Conservation (phyloP, 1,139 yeast genomes). For the Suhomyces maxii region DNA sequence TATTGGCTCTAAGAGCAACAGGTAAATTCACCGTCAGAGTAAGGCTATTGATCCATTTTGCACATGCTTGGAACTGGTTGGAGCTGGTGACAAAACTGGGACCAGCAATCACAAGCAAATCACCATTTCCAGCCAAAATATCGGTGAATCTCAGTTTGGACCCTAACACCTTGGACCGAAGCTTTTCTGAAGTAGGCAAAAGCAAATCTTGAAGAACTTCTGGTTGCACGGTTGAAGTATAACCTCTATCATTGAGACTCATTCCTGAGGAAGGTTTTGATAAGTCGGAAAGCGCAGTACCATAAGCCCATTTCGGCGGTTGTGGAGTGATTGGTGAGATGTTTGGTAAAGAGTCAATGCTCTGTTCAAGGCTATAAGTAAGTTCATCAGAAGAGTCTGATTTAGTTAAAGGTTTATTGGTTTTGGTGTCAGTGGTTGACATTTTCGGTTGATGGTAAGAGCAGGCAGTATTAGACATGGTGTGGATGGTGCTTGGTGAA, state of each 20-base stretch:
- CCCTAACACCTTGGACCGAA: conserved; percentile 28
- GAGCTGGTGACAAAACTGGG: conserved; percentile 33
- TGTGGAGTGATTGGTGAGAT: neutral
- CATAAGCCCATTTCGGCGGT: conserved; percentile 8
- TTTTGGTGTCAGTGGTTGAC: no score
- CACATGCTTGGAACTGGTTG: conserved; percentile 38
- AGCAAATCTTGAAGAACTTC: conserved; percentile 45
- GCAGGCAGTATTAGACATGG: no score
- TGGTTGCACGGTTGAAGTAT: conserved; percentile 29
- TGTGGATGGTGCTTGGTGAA: no score
- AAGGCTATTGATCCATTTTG: conserved; percentile 35
- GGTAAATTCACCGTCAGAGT: neutral
- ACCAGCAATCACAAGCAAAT: conserved; percentile 40
- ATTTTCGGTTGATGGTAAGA: no score
- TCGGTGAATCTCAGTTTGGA: conserved; percentile 19
- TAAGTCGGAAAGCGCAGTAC: conserved; percentile 1
- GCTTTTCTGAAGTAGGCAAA: conserved; percentile 31
- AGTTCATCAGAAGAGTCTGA: conserved; percentile 2
- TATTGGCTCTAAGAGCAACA: conserved; percentile 33
- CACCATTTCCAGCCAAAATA: conserved; percentile 13
- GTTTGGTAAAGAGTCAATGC: neutral
- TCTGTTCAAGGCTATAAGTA: neutral
- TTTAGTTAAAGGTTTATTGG: neutral
- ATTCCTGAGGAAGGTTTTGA: conserved; percentile 21
- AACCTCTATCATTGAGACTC: conserved; percentile 28